Conservation (phyloP, 352 stramenopile genomes). For the Globisporangium splendens region DNA sequence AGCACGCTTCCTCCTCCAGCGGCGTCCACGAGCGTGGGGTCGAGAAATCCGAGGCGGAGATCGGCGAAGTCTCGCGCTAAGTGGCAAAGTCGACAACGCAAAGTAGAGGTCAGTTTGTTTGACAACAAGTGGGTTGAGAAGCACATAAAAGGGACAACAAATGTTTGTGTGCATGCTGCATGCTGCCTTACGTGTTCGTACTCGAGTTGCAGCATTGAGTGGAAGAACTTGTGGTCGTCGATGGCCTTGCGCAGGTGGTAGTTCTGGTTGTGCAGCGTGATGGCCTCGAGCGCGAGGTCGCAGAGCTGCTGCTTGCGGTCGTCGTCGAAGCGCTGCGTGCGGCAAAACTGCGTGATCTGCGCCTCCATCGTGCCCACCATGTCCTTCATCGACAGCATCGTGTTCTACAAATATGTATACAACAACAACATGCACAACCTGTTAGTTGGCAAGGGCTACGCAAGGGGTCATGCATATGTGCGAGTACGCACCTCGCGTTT, state of each 20-base stretch:
- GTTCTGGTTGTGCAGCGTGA: slow-evolving; percentile 46
- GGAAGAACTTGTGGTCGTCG: slow-evolving; percentile 55
- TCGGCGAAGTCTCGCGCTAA: slow-evolving; percentile 30
- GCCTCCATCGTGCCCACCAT: slow-evolving; percentile 31
- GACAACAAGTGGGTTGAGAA: too few species aligned
- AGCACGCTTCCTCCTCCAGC: slow-evolving; percentile 33
- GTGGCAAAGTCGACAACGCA: neutral
- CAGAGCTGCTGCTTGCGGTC: slow-evolving; percentile 26
- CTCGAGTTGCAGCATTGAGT: slow-evolving; percentile 58
- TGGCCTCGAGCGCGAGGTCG: slow-evolving; percentile 37
- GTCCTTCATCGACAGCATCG: slow-evolving; percentile 53
- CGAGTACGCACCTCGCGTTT: slow-evolving; percentile 36
- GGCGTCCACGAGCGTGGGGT: slow-evolving; percentile 31
- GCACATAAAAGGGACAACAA: too few species aligned
- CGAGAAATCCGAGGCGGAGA: slow-evolving; percentile 21
- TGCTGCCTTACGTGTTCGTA: slow-evolving; percentile 44
- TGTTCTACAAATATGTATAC: slow-evolving; percentile 33
- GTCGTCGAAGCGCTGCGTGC: slow-evolving; percentile 8
- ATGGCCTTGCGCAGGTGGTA: slow-evolving; percentile 41
- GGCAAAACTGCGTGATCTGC: slow-evolving; percentile 32
- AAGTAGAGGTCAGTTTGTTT: neutral
- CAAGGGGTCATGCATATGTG: neutral
- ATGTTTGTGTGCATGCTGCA: too few species aligned
- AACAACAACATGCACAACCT: slow-evolving; percentile 2
- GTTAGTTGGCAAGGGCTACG: slow-evolving; percentile 7